Percentiles rank a stretch among this genome's conserved stretches.
Conservation (phyloP, 176 grass and related monocot genomes). For the Oryza meridionalis region DNA sequence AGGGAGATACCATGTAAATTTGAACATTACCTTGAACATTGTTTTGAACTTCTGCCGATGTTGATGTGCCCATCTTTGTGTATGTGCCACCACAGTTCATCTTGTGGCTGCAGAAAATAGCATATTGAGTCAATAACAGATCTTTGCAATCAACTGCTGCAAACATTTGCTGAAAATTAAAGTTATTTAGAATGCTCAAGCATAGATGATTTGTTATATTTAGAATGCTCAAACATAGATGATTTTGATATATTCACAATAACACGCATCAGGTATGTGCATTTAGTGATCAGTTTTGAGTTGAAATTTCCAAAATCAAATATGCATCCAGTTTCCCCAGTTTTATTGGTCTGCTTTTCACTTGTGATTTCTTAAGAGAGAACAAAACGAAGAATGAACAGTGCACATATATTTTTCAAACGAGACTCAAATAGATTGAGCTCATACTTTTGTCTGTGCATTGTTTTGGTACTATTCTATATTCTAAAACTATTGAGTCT, state of each 20-base stretch:
- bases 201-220: too few relatives aligned
- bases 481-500: slow-evolving; percentile 24
- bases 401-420: neutral
- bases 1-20: slow-evolving; percentile 24
- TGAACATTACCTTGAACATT: slow-evolving; percentile 49
- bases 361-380: neutral
- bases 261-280: neutral
- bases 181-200: slow-evolving; percentile 22
- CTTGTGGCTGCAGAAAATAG: slow-evolving; percentile 65
- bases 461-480: slow-evolving; percentile 3
- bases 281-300: slow-evolving; percentile 27
- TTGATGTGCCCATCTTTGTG: slow-evolving; percentile 29
- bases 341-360: neutral
- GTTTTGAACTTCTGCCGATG: slow-evolving; percentile 39
- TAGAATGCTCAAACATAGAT: neutral
- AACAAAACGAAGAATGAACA: neutral
- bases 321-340: neutral
- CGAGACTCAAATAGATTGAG: neutral
- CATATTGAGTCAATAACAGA: slow-evolving; percentile 39
- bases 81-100: slow-evolving; percentile 56
- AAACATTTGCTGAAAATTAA: slow-evolving; percentile 30
- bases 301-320: slow-evolving; percentile 8
- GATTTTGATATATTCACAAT: slow-evolving; percentile 5
- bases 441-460: neutral
- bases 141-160: slow-evolving; percentile 3